Evolutionary conservation across 2,329 filamentous ascomycete species (phyloP).

Genomic region (Teratosphaeria zuluensis): DNA sequence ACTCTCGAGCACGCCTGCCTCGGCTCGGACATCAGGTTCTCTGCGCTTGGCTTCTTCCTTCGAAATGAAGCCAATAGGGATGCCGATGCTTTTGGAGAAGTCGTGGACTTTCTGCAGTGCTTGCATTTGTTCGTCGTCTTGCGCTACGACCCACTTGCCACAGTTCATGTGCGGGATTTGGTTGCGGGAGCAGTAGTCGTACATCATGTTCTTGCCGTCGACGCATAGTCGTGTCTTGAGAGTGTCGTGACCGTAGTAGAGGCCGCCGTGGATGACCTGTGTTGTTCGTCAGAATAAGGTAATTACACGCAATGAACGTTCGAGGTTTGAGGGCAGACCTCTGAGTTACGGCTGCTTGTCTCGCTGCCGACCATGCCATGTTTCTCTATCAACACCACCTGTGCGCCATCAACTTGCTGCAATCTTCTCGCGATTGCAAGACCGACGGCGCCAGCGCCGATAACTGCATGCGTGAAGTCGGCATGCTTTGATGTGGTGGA

Average conservation of each 20-base stretch:
- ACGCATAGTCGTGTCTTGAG: slow-evolving; percentile 82
- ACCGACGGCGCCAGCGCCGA: slow-evolving; percentile 67
- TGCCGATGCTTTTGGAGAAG: slow-evolving; percentile 45
- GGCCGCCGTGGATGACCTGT: slow-evolving; percentile 82
- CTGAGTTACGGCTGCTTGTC: slow-evolving; percentile 82
- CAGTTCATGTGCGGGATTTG: slow-evolving; percentile 62
- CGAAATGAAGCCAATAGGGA: slow-evolving; percentile 64
- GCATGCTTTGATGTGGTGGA: slow-evolving; percentile 31
- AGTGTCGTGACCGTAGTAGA: slow-evolving; percentile 71
- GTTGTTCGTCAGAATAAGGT: background rate
- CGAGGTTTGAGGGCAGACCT: slow-evolving; percentile 45
- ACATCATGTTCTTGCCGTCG: slow-evolving; percentile 64
- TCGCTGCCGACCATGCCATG: slow-evolving; percentile 69
- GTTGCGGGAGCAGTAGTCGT: slow-evolving; percentile 61
- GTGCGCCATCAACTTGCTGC: slow-evolving; percentile 48
- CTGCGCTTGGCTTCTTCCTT: slow-evolving; percentile 49
- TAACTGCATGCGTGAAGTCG: slow-evolving; percentile 57
- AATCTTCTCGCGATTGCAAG: slow-evolving; percentile 69
- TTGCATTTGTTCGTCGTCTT: slow-evolving; percentile 60
- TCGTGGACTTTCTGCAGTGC: slow-evolving; percentile 49
- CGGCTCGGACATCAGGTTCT: slow-evolving; percentile 69
- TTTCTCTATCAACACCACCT: slow-evolving; percentile 71
- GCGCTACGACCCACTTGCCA: slow-evolving; percentile 93
- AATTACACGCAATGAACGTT: background rate
- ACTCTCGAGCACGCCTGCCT: slow-evolving; percentile 68